These are phyloP conservation scores for Cenchrus fungigraminus DNA, from an alignment of 176 grass and related monocot species.

Conservation along the genomic window DNA sequence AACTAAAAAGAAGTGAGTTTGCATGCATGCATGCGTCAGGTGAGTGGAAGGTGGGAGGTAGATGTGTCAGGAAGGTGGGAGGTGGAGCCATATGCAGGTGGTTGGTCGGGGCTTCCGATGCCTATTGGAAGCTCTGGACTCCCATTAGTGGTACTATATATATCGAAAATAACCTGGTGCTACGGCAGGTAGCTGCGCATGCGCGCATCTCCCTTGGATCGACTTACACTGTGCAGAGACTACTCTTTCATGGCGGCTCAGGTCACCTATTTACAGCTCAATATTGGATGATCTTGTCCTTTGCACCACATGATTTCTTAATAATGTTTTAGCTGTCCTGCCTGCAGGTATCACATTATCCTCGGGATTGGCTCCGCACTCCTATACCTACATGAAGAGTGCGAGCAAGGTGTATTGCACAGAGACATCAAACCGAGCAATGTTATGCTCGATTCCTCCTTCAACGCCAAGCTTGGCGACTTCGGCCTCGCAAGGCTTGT, in stretches of 20 bases:
- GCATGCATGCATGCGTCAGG: too few relatives aligned
- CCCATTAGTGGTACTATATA: too few relatives aligned
- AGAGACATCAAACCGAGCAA: not conserved
- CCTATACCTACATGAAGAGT: not conserved
- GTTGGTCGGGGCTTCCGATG: too few relatives aligned
- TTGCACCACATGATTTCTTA: not conserved
- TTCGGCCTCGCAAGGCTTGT: not conserved
- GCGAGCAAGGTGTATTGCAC: not conserved
- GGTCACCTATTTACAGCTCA: not conserved
- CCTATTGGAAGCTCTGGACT: too few relatives aligned
- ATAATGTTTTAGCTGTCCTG: not conserved
- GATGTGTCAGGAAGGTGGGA: too few relatives aligned
- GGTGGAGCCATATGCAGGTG: too few relatives aligned
- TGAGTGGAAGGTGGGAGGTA: too few relatives aligned
- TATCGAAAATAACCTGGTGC: too few relatives aligned
- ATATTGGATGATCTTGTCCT: too few relatives aligned
- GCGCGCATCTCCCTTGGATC: too few relatives aligned
- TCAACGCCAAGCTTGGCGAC: not conserved
- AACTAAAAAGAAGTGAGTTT: too few relatives aligned
- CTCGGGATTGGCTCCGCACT: not conserved
- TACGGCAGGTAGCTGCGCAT: too few relatives aligned
- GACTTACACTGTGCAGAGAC: not conserved
- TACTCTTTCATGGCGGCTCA: not conserved
- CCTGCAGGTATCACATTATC: not conserved
- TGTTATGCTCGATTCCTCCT: not conserved